Base-by-base conservation (phyloP, 2,329 filamentous ascomycete genomes). In the Penicillium sp. region DNA sequence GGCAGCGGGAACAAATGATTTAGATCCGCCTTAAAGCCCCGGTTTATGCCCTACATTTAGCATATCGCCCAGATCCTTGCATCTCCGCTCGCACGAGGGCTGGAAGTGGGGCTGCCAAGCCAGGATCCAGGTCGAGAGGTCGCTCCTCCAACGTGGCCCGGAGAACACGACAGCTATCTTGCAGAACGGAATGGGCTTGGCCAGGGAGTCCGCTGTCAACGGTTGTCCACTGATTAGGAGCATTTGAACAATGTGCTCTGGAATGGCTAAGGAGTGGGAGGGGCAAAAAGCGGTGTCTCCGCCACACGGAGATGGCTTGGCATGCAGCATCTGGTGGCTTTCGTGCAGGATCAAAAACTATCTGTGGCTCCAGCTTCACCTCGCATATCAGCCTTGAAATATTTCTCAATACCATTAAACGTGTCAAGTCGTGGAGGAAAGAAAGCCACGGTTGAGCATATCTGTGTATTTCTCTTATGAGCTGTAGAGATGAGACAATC, bases 261-360 rank as follows among this genome's bases (percentile, higher is more conserved):
- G 5, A 5, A 22, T 5, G 18, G 18, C 18, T 9, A 9, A 22
- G 18, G 18, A 9, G 17, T 13, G 30, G 41, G 41, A 42, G 41
- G 37, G 41, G 30, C 15, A 47, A 52, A 53, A 39, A 32, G 50
- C 50, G 50, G 50, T 52, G 49, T 49, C 47, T 48, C 32, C 41
- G 43, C 41, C 42, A 42, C 42, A 42, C 33, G 30, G 37, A 39
- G 29, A 44, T 44, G 7, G 26, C 49, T 52, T 53, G 45, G 47
- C 50, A 35, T 31, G 35, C 36, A 41, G 28, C 6, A 13, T 34
- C 28, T 30, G 39, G 41, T 42, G 38, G 35, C 39, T 46, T 45
- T 46, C 29, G 14, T 51, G 42, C 42, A 51, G 42, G 34, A 42
- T 33, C 33, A 41, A 39, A 33, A 41, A 27, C 33, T 35, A 31